A percentile compares a stretch with the other conserved stretches of the same genome.
phyloP scores from a whole-genome alignment of 176 grass and related monocot species.

The Echinochloa phyllopogon region DNA sequence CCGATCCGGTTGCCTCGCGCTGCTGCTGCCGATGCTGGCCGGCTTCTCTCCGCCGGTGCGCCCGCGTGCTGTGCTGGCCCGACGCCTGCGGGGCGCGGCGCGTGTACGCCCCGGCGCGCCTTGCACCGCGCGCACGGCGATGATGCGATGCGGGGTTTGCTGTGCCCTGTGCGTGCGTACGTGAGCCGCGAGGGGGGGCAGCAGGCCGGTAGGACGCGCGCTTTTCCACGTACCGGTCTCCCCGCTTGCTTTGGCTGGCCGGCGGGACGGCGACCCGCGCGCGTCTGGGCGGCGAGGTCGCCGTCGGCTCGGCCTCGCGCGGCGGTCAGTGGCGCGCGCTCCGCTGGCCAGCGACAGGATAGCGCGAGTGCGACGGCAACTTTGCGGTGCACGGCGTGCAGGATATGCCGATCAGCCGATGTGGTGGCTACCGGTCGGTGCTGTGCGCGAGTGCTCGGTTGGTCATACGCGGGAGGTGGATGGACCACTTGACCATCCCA shows the following conservation, averaged over 20 bases:
- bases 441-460: neutral
- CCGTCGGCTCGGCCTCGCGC: neutral
- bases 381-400: neutral
- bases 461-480: neutral
- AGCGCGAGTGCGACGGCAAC: conserved; percentile 25
- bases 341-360: neutral
- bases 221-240: neutral
- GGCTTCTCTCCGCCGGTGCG: neutral
- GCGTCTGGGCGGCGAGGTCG: neutral
- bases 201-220: neutral
- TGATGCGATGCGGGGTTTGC: too few relatives aligned
- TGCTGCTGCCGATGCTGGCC: neutral
- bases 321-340: neutral
- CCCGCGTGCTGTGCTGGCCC: too few relatives aligned
- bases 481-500: conserved; percentile 1
- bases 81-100: too few relatives aligned
- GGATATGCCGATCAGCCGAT: neutral
- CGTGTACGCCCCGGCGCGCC: neutral
- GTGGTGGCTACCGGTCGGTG: neutral
- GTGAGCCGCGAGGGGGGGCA: neutral
- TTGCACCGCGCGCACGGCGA: neutral
- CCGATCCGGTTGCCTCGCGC: neutral
- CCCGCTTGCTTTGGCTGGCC: too few relatives aligned
- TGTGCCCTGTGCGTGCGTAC: neutral
- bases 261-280: neutral